These are phyloP conservation scores for Kurtzmaniella quercitrusa DNA, from an alignment of 1,139 yeast genomes.

Conservation along the genomic window DNA sequence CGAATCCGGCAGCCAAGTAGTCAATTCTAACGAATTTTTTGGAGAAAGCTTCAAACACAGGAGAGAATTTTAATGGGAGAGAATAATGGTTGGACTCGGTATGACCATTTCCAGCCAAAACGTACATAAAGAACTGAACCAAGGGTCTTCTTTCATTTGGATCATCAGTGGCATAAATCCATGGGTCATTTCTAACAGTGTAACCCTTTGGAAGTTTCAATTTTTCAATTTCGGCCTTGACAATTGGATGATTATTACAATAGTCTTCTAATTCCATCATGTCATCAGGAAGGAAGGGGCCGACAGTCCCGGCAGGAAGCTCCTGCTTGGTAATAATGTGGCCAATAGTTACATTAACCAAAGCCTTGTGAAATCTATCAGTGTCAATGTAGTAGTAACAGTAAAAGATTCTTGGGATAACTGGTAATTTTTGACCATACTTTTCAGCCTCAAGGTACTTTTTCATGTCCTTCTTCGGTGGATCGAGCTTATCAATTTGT, in stretches of 20 bases:
- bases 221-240: conserved; percentile 60
- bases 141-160: conserved; percentile 56
- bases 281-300: conserved; percentile 75
- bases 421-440: conserved; percentile 53
- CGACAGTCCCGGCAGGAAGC: conserved; percentile 63
- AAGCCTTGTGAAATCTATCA: conserved; percentile 63
- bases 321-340: conserved; percentile 57
- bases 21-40: conserved; percentile 71
- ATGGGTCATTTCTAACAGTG: conserved; percentile 68
- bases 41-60: conserved; percentile 69
- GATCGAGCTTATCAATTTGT: conserved; percentile 71
- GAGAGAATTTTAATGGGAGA: conserved; percentile 76
- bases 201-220: conserved; percentile 55
- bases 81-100: conserved; percentile 83
- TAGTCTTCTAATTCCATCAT: conserved; percentile 50
- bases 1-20: conserved; percentile 71
- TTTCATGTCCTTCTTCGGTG: conserved; percentile 75
- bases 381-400: conserved; percentile 61
- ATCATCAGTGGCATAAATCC: conserved; percentile 86
- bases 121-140: conserved; percentile 76
- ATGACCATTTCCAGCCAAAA: conserved; percentile 64
- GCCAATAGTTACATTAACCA: conserved; percentile 63
- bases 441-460: conserved; percentile 68
- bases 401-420: conserved; percentile 63
- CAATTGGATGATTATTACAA: conserved; percentile 53